Conservation (phyloP, 2,329 filamentous ascomycete species). For the Apiospora arundinis region DNA sequence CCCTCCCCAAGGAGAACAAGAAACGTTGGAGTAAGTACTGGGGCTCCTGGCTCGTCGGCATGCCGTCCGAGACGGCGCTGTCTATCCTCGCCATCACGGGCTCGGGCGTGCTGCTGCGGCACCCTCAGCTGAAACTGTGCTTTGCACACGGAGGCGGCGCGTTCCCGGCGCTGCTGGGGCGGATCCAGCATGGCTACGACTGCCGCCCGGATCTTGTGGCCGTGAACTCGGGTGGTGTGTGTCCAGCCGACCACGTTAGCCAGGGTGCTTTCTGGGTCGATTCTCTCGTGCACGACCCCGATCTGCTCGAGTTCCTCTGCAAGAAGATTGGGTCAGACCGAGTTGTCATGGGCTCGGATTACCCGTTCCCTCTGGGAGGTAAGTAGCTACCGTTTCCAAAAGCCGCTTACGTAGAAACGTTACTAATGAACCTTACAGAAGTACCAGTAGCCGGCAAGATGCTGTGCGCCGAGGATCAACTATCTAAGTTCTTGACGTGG, state of each 20-base stretch:
- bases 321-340: conserved; percentile 41
- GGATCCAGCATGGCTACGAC: conserved; percentile 44
- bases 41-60: conserved; percentile 44
- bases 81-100: conserved; percentile 41
- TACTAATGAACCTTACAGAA: conserved; percentile 26
- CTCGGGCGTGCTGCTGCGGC: conserved; percentile 38
- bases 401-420: neutral
- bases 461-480: conserved; percentile 36
- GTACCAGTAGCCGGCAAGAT: conserved; percentile 43
- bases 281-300: conserved; percentile 43
- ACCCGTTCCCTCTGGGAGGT: conserved; percentile 43
- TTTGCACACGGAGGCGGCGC: conserved; percentile 45
- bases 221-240: conserved; percentile 36
- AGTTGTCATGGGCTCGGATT: conserved; percentile 44
- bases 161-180: conserved; percentile 43
- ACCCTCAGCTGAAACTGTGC: conserved; percentile 40
- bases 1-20: conserved; percentile 40
- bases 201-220: conserved; percentile 44
- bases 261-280: conserved; percentile 42
- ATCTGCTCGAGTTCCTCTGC: conserved; percentile 42
- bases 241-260: conserved; percentile 38
- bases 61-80: conserved; percentile 45
- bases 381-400: neutral
- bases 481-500: conserved; percentile 40
- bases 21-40: conserved; percentile 42